A percentile compares a stretch with the other conserved stretches of the same genome.
phyloP scores from a whole-genome alignment of 371 early-diverging fungal species.

The Syncephalastrum racemosum region DNA sequence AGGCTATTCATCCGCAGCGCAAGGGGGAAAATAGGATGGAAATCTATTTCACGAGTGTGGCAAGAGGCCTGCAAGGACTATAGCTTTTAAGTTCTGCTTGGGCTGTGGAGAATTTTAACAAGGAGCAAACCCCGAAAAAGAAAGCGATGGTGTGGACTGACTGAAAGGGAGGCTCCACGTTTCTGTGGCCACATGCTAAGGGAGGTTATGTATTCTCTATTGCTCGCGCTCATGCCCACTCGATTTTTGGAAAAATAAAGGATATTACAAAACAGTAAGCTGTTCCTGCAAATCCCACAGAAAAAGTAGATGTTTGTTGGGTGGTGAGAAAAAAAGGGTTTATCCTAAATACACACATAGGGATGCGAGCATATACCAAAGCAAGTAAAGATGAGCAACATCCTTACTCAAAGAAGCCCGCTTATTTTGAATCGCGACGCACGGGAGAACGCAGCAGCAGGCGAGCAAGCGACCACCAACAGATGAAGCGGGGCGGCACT shows the following conservation, averaged over 20 bases:
- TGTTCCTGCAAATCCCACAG: neutral
- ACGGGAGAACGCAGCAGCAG: too few relatives aligned
- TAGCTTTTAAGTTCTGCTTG: constrained; percentile 3
- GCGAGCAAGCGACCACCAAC: too few relatives aligned
- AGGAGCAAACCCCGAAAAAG: constrained; percentile 18
- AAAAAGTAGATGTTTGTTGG: neutral
- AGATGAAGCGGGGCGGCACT: too few relatives aligned
- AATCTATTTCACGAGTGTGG: constrained; percentile 11
- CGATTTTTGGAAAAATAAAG: constrained; percentile 13
- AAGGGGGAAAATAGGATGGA: neutral
- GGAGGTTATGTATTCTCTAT: constrained; percentile 7
- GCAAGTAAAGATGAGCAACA: too few relatives aligned
- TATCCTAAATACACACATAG: neutral
- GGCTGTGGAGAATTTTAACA: constrained; percentile 4
- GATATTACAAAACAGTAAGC: constrained; percentile 1
- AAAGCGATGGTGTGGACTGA: constrained; percentile 11
- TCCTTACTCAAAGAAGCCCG: too few relatives aligned
- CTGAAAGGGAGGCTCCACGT: constrained; percentile 20
- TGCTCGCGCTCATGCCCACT: neutral
- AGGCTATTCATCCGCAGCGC: neutral
- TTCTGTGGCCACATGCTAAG: constrained; percentile 19
- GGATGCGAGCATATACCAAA: too few relatives aligned
- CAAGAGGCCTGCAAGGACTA: constrained; percentile 18
- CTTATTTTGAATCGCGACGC: too few relatives aligned
- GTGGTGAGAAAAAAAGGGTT: neutral